Evolutionary conservation across 345 rosid species (phyloP).

Genomic region (Rhodamnia rubescens): DNA sequence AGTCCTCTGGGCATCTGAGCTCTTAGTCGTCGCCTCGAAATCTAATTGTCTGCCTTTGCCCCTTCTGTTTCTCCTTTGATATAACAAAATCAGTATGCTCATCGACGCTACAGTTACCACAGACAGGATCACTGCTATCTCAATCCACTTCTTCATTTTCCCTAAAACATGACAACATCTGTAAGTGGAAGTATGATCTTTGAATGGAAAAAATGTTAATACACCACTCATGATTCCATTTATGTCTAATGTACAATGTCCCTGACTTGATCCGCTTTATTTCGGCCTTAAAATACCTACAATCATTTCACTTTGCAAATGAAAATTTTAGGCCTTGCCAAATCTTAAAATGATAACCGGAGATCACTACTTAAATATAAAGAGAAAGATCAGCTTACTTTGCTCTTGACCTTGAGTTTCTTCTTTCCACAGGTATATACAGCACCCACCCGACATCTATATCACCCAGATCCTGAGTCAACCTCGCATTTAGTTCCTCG

Average conservation of each 20-base stretch:
- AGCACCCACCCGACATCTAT: slow-evolving; percentile 30
- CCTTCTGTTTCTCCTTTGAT: background rate
- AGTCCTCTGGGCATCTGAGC: background rate
- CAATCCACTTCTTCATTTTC: background rate
- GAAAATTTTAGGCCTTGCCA: background rate
- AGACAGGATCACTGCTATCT: background rate
- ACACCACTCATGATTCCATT: background rate
- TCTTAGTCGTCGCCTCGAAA: background rate
- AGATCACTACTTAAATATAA: background rate
- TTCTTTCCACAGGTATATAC: slow-evolving; percentile 27
- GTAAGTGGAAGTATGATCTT: background rate
- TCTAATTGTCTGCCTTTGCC: background rate
- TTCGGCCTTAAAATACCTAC: background rate
- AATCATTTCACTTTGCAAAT: background rate
- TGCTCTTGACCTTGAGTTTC: slow-evolving; percentile 3
- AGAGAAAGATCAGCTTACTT: background rate
- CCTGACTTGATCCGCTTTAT: background rate
- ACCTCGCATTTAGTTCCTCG: slow-evolving; percentile 15
- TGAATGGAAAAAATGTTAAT: background rate
- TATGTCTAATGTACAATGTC: background rate
- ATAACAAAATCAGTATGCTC: background rate
- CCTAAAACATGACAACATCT: background rate
- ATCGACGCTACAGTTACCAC: background rate
- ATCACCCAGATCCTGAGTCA: slow-evolving; percentile 1
- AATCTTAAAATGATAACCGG: background rate